phyloP scores from a whole-genome alignment of 768 basidiomycete species.

The Lactifluus pinguis region DNA sequence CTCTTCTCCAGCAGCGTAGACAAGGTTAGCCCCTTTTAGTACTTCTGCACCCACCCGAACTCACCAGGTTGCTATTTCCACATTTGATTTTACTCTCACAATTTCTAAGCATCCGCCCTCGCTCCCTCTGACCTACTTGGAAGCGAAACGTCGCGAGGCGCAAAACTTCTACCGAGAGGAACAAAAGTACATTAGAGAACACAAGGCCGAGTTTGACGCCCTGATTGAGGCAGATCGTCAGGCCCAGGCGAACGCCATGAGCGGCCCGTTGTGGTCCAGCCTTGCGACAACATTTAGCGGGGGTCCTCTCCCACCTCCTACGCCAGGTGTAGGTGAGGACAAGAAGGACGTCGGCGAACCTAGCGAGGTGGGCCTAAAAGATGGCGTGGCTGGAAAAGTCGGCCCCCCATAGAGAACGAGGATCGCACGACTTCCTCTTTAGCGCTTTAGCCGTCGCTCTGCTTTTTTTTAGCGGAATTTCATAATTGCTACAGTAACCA shows the following conservation, averaged over 20 bases:
- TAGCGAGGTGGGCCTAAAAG: background rate
- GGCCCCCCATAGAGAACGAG: constrained; percentile 1
- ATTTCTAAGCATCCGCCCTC: constrained; percentile 23
- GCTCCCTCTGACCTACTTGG: constrained; percentile 42
- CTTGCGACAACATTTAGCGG: constrained; percentile 12
- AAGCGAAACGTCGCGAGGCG: constrained; percentile 42
- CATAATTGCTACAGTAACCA: background rate
- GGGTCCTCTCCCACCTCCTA: constrained; percentile 7
- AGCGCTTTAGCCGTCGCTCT: background rate
- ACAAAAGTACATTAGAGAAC: constrained; percentile 40
- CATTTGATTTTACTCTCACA: constrained; percentile 9
- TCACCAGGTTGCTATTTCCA: background rate
- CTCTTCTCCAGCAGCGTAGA: constrained; percentile 31
- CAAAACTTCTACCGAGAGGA: constrained; percentile 45
- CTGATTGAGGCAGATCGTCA: constrained; percentile 44
- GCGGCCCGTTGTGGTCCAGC: constrained; percentile 29
- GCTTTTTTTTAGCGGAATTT: background rate
- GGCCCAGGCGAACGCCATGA: constrained; percentile 40
- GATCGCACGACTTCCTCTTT: background rate
- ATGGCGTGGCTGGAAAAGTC: background rate
- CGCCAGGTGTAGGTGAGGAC: constrained; percentile 2
- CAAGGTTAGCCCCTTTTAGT: constrained; percentile 23
- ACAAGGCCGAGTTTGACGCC: constrained; percentile 43
- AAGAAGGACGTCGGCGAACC: background rate
- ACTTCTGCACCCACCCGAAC: background rate